These are phyloP conservation scores for Saturnispora serradocipensis DNA, from an alignment of 805 yeast species.

Conservation along the genomic window DNA sequence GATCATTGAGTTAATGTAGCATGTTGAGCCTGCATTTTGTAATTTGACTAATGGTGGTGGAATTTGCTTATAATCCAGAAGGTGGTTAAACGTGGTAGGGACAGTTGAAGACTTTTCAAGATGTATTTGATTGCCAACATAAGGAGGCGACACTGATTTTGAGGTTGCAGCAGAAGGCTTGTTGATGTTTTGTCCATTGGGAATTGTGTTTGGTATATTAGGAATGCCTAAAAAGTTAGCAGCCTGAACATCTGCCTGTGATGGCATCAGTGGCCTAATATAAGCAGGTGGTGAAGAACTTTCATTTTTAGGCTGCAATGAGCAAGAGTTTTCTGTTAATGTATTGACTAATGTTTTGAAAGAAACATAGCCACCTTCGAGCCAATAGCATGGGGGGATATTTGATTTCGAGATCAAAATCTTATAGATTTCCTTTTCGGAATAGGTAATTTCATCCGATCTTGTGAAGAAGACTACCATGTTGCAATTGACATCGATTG, in stretches of 20 bases:
- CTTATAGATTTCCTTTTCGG: constrained; percentile 5
- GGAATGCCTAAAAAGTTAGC: neutral
- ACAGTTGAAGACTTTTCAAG: neutral
- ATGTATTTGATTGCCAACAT: neutral
- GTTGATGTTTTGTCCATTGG: constrained; percentile 24
- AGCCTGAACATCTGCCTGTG: neutral
- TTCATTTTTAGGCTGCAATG: neutral
- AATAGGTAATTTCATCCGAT: neutral
- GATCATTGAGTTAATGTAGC: constrained; percentile 66
- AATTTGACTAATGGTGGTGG: constrained; percentile 31
- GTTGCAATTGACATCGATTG: neutral
- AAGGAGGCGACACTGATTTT: neutral
- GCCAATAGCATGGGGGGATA: constrained; percentile 9
- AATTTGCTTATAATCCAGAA: constrained; percentile 1
- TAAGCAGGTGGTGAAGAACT: neutral
- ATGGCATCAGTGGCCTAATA: neutral
- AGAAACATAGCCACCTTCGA: constrained; percentile 32
- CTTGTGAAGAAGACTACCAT: constrained; percentile 9
- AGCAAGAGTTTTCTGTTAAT: neutral
- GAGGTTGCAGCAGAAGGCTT: neutral
- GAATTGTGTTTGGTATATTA: constrained; percentile 6
- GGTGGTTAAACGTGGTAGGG: neutral
- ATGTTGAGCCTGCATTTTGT: constrained; percentile 61
- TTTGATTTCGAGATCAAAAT: neutral
- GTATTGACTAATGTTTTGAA: constrained; percentile 1